These are phyloP conservation scores for Penicillium sp. DNA, from an alignment of 2,329 filamentous ascomycete genomes.

Conservation along the genomic window DNA sequence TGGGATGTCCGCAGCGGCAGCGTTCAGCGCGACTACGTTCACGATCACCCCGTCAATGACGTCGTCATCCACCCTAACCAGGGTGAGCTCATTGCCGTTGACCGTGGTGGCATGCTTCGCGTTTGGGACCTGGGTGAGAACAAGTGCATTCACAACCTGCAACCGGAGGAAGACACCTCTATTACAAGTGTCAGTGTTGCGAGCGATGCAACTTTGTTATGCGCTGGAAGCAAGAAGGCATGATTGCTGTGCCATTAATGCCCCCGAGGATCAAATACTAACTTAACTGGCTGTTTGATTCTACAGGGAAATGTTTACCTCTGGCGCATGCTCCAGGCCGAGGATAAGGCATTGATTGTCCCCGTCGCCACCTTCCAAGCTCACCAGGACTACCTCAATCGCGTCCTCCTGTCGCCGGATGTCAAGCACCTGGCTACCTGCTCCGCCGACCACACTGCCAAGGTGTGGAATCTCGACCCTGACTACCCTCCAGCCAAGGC, in stretches of 20 bases:
- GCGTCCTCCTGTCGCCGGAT: slow-evolving; percentile 86
- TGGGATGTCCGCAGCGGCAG: slow-evolving; percentile 88
- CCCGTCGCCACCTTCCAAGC: slow-evolving; percentile 88
- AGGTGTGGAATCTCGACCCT: slow-evolving; percentile 94
- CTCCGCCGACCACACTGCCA: slow-evolving; percentile 89
- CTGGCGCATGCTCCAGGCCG: slow-evolving; percentile 86
- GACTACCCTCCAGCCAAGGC: slow-evolving; percentile 50
- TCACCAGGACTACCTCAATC: slow-evolving; percentile 90
- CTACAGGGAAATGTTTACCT: slow-evolving; percentile 90
- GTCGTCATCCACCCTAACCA: slow-evolving; percentile 99
- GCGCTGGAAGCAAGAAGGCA: slow-evolving; percentile 89
- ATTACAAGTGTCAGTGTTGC: slow-evolving; percentile 95
- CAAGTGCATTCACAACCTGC: slow-evolving; percentile 92
- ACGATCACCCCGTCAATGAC: slow-evolving; percentile 88
- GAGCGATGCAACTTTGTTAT: slow-evolving; percentile 88
- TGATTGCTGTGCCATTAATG: not conserved
- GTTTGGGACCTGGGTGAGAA: slow-evolving; percentile 98
- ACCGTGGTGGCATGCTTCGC: slow-evolving; percentile 85
- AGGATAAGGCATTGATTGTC: slow-evolving; percentile 79
- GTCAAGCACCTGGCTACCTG: slow-evolving; percentile 94
- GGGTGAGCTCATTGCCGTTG: slow-evolving; percentile 95
- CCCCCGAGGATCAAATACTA: not conserved
- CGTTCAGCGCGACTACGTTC: slow-evolving; percentile 90
- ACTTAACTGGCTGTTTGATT: not conserved
- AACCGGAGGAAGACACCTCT: slow-evolving; percentile 92